phyloP scores from a whole-genome alignment of 352 stramenopile species.

The Aphanomyces invadans region DNA sequence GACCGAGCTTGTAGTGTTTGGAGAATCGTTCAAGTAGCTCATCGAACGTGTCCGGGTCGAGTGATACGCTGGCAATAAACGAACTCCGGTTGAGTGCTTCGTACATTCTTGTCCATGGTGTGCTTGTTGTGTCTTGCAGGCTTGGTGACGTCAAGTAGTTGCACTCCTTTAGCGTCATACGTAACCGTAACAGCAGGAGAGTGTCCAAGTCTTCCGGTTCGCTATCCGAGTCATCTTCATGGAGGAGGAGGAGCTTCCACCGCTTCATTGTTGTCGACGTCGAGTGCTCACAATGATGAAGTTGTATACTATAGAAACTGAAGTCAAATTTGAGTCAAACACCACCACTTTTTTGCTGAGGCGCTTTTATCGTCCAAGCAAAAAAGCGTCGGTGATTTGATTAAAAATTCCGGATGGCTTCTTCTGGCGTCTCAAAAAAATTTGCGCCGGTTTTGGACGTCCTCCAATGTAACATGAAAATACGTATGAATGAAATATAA shows the following conservation, averaged over 20 bases:
- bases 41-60: neutral
- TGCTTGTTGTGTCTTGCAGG: neutral
- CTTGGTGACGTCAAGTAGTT: neutral
- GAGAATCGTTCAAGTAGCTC: neutral
- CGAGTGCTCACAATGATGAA: neutral
- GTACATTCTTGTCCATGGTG: constrained; percentile 1
- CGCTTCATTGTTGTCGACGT: neutral
- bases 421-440: constrained; percentile 5
- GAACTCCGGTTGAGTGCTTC: neutral
- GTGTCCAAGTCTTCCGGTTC: neutral
- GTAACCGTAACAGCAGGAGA: neutral
- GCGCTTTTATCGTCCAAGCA: neutral
- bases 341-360: neutral
- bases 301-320: neutral
- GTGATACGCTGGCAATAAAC: neutral
- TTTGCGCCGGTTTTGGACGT: constrained; percentile 2
- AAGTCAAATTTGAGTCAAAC: constrained; percentile 1
- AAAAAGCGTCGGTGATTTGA: neutral
- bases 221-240: neutral
- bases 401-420: constrained; percentile 1
- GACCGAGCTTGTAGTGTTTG: neutral
- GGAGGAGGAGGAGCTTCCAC: neutral
- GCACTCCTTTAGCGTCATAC: neutral
- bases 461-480: neutral
- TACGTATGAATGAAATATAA: too few species aligned